Evolutionary conservation across 73 alveolate species (phyloP).

Genomic region (Paramecium bursaria): DNA sequence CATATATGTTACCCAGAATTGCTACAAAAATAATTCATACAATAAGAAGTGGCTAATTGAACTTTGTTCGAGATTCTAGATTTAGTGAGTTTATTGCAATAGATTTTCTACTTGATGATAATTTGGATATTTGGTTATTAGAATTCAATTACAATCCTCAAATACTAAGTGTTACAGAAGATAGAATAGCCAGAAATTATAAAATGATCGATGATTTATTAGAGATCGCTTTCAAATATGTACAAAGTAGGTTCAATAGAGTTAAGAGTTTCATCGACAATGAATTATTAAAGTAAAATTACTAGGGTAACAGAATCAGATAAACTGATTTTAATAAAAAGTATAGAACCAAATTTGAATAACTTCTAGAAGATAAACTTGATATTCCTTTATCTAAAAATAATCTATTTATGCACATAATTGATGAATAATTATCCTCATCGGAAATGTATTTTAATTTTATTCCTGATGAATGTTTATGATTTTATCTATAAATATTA

Average conservation of each 20-base stretch:
- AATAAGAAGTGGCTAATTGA: slow-evolving; percentile 47
- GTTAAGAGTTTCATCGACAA: slow-evolving; percentile 4
- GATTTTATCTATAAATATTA: background rate
- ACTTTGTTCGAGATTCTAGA: slow-evolving; percentile 21
- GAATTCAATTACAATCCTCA: slow-evolving; percentile 51
- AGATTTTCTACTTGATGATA: slow-evolving; percentile 38
- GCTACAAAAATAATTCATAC: slow-evolving; percentile 27
- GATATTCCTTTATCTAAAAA: background rate
- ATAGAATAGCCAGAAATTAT: slow-evolving; percentile 32
- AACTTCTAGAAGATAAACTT: background rate
- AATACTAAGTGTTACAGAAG: slow-evolving; percentile 49
- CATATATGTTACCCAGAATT: slow-evolving; percentile 5
- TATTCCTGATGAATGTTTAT: slow-evolving; percentile 44
- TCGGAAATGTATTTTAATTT: slow-evolving; percentile 19
- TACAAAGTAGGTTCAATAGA: background rate
- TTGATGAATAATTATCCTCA: slow-evolving; percentile 16
- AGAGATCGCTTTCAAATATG: slow-evolving; percentile 49
- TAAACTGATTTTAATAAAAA: slow-evolving; percentile 12
- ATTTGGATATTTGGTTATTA: slow-evolving; percentile 51
- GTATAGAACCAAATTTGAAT: background rate
- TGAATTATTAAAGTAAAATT: background rate
- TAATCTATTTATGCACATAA: slow-evolving; percentile 40
- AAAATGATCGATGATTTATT: slow-evolving; percentile 36
- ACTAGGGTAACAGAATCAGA: slow-evolving; percentile 38
- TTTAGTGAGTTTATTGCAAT: slow-evolving; percentile 45